Evolutionary conservation across 73 alveolate genomes (phyloP), one percentile per base, ranked within the genome.

Genomic region (Symbiodinium natans): DNA sequence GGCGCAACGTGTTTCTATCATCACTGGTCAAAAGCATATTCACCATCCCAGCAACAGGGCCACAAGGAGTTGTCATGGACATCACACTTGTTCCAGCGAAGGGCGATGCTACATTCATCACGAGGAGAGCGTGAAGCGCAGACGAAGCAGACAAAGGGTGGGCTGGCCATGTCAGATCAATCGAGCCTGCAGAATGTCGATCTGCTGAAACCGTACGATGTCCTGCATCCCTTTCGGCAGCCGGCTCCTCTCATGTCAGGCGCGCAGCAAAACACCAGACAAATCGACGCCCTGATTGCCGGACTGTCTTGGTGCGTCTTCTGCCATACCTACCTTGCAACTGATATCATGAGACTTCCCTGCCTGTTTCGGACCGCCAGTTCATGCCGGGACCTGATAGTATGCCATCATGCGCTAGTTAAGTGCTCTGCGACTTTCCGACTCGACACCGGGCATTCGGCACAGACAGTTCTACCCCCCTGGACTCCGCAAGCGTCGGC

Each of bases 1-100:
- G 94, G 94, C 84, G 94, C 94, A 86, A 74, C 73, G 94, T 33
- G 68, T 74, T 86, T 63, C 80, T 8, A 42, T 86, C 94, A 86
- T 86, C 93, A 36, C 41, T 2, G 56, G 41, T 43, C 56, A 19
- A 59, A 13, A 59, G 6, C 8, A 10, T 48, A 17, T 8, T 8
- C 8, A 48, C 23, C 63, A 8, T 10, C 63, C 8, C 63, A 48
- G 63, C 63, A 48, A n/a, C n/a, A n/a, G 63, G 63, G 23, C 63
- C 8, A 48, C 23, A 48, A 48, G 63, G 23, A 48, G 17, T 17
- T 48, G 63, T 48, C 63, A 48, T 10, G 23, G 8, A 8, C 63
- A 10, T 10, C 8, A 48, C 63, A 8, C 8, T 17, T 48, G 63
- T 17, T 17, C 23, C 8, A 8, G 23, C 8, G 17, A 48, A 8